These are phyloP conservation scores for Nakaseomyces nivariensis DNA, from an alignment of 1,139 yeast species.

Conservation along the genomic window DNA sequence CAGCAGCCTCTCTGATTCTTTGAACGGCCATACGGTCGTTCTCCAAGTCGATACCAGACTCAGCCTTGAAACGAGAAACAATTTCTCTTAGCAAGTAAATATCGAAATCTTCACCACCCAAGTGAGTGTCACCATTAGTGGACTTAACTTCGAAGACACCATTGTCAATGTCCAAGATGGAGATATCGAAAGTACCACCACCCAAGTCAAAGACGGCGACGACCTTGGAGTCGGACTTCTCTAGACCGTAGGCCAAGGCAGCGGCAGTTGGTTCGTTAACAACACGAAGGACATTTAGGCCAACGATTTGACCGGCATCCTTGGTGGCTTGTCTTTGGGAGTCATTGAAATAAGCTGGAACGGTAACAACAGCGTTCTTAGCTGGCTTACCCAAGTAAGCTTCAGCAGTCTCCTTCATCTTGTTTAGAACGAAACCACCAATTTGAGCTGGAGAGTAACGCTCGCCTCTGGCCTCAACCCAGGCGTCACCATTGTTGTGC, in stretches of 20 bases:
- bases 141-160: slow-evolving; percentile 97
- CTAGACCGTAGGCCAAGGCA: slow-evolving; percentile 94
- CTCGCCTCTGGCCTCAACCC: slow-evolving; percentile 96
- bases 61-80: slow-evolving; percentile 87
- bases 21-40: slow-evolving; percentile 98
- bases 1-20: slow-evolving; percentile 99
- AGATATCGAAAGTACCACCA: slow-evolving; percentile 99
- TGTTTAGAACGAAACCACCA: slow-evolving; percentile 93
- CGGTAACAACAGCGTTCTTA: slow-evolving; percentile 89
- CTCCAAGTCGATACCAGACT: slow-evolving; percentile 77
- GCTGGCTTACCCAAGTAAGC: slow-evolving; percentile 77
- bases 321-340: slow-evolving; percentile 98
- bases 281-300: slow-evolving; percentile 90
- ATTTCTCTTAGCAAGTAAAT: slow-evolving; percentile 81
- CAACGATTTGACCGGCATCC: slow-evolving; percentile 97
- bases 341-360: slow-evolving; percentile 96
- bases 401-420: slow-evolving; percentile 92
- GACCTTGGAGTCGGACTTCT: slow-evolving; percentile 77
- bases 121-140: slow-evolving; percentile 97
- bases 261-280: slow-evolving; percentile 99
- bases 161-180: slow-evolving; percentile 85
- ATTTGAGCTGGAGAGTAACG: slow-evolving; percentile 93
- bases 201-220: slow-evolving; percentile 95
- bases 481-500: slow-evolving; percentile 96
- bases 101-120: slow-evolving; percentile 97